These are phyloP conservation scores for Pseudocercospora macadamiae DNA, from an alignment of 2,329 filamentous ascomycete genomes.

Conservation along the genomic window DNA sequence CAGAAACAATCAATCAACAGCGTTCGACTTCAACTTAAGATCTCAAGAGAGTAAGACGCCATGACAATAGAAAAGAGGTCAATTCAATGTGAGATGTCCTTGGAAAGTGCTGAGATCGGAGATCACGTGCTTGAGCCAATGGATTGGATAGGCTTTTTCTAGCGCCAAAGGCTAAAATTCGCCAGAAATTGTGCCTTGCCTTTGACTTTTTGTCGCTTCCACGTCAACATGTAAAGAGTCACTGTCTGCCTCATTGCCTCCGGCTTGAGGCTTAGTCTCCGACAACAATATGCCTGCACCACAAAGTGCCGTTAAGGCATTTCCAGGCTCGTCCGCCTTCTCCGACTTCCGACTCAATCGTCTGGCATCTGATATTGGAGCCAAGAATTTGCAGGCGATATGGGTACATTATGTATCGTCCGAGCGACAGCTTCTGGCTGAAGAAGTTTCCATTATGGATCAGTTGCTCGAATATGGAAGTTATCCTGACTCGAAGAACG, in stretches of 20 bases:
- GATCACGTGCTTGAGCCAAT: no score
- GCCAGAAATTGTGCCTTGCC: constrained; percentile 1
- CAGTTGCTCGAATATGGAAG: constrained; percentile 65
- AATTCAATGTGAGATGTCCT: no score
- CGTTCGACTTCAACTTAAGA: neutral
- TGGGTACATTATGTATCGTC: constrained; percentile 57
- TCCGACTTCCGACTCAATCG: constrained; percentile 54
- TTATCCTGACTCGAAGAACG: constrained; percentile 50
- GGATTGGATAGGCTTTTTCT: neutral
- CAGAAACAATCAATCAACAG: neutral
- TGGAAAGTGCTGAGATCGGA: no score
- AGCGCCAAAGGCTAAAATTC: neutral
- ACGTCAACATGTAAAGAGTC: constrained; percentile 12
- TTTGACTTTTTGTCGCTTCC: neutral
- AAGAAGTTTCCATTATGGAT: constrained; percentile 57
- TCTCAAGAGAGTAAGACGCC: neutral
- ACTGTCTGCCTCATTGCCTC: constrained; percentile 16
- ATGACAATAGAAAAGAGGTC: no score
- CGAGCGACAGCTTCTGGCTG: constrained; percentile 42
- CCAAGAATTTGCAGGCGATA: constrained; percentile 51
- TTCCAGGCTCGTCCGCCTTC: constrained; percentile 59
- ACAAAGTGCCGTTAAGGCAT: constrained; percentile 43
- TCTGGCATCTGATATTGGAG: constrained; percentile 50
- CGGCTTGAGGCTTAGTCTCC: constrained; percentile 18
- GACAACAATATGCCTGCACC: constrained; percentile 12